A percentile compares a stretch with the other conserved stretches of the same genome.
Conservation (phyloP, 208 protist genomes). For the Crithidia acanthocephali region DNA sequence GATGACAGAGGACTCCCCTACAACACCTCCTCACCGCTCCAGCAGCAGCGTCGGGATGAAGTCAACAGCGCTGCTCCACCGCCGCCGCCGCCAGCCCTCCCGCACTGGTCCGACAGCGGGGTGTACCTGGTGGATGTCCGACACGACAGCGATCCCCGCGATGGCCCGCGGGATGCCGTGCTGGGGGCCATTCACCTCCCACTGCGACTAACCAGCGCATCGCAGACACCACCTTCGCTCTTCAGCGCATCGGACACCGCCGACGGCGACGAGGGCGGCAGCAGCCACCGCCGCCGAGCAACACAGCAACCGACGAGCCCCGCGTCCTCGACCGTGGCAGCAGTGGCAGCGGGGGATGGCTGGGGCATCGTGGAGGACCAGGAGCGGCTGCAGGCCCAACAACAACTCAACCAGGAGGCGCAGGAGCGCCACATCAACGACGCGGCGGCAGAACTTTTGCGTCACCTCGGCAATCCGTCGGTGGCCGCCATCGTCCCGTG, state of each 20-base stretch:
- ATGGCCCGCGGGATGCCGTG: conserved; percentile 27
- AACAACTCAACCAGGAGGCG: conserved; percentile 22
- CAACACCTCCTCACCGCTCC: too few relatives aligned
- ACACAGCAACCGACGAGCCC: too few relatives aligned
- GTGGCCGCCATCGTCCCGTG: conserved; percentile 48
- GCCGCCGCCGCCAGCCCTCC: too few relatives aligned
- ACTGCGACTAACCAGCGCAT: conserved; percentile 7
- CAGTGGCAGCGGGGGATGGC: conserved; percentile 12
- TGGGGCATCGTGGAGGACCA: conserved; percentile 36
- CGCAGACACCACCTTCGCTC: neutral
- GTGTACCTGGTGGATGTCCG: conserved; percentile 70
- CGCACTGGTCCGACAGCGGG: conserved; percentile 41
- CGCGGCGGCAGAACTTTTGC: conserved; percentile 52
- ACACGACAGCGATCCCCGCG: neutral
- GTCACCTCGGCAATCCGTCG: conserved; percentile 39
- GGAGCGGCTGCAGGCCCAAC: conserved; percentile 31
- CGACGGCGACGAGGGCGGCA: neutral
- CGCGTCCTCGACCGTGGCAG: neutral
- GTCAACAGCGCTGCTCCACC: too few relatives aligned
- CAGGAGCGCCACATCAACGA: conserved; percentile 40
- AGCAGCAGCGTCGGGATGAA: too few relatives aligned
- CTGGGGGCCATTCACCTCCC: conserved; percentile 61
- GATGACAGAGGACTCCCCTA: too few relatives aligned
- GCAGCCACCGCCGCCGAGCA: neutral
- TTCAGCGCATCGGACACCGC: neutral